Percentiles rank a stretch among this genome's conserved stretches.
phyloP scores from a whole-genome alignment of 345 rosid genomes.

The Geranium brycei region DNA sequence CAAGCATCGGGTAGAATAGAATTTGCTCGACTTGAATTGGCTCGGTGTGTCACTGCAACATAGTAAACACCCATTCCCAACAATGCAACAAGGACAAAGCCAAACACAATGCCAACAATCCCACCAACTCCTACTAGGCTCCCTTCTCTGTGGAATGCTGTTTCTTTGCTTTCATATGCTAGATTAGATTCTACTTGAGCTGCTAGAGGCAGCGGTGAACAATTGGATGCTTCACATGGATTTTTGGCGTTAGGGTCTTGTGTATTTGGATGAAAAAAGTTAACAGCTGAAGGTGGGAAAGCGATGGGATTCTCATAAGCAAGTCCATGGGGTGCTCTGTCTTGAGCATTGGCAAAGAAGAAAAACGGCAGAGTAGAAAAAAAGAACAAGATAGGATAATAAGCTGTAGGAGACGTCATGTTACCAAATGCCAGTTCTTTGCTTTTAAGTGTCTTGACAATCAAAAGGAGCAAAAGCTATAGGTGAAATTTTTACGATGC shows the following conservation, averaged over 20 bases:
- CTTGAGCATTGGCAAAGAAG: constrained; percentile 36
- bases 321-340: constrained; percentile 85
- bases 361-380: constrained; percentile 22
- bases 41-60: constrained; percentile 20
- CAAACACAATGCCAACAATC: constrained; percentile 31
- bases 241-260: constrained; percentile 13
- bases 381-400: constrained; percentile 18
- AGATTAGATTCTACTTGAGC: constrained; percentile 27
- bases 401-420: constrained; percentile 29
- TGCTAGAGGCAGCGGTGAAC: constrained; percentile 60
- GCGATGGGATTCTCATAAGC: constrained; percentile 51
- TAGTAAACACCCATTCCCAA: constrained; percentile 25
- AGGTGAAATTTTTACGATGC: constrained; percentile 8
- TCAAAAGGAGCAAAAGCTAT: constrained; percentile 10
- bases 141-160: constrained; percentile 12
- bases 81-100: constrained; percentile 26
- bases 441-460: constrained; percentile 6
- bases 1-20: constrained; percentile 29
- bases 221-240: constrained; percentile 23
- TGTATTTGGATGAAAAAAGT: constrained; percentile 71
- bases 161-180: constrained; percentile 20
- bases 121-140: constrained; percentile 27
- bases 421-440: constrained; percentile 11
- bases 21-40: constrained; percentile 21
- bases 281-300: constrained; percentile 68